Evolutionary conservation across 148 eudicot genomes (phyloP).

Genomic region (Cornus kousa): DNA sequence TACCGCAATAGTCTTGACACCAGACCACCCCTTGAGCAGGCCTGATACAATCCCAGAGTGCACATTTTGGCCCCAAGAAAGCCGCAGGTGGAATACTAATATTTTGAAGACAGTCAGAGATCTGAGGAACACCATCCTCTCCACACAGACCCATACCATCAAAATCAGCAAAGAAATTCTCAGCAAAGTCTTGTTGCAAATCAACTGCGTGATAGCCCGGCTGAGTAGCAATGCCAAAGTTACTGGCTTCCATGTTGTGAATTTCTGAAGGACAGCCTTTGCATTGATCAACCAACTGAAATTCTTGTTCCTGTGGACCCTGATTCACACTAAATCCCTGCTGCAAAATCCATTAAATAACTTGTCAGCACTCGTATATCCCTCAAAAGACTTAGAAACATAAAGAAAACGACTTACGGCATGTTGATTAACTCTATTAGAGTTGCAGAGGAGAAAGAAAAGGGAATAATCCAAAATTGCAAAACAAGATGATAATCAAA

Average conservation of each 20-base stretch:
- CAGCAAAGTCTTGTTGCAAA: slow-evolving; percentile 52
- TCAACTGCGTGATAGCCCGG: slow-evolving; percentile 59
- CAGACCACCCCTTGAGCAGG: slow-evolving; percentile 83
- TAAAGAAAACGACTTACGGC: neutral
- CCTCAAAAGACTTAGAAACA: neutral
- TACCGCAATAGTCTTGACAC: slow-evolving; percentile 86
- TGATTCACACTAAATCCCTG: slow-evolving; percentile 56
- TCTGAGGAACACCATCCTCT: slow-evolving; percentile 46
- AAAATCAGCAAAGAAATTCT: slow-evolving; percentile 49
- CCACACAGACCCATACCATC: slow-evolving; percentile 39
- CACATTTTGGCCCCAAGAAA: slow-evolving; percentile 92
- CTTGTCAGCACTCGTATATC: neutral
- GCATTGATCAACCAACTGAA: slow-evolving; percentile 47
- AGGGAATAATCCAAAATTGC: neutral
- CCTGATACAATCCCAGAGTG: slow-evolving; percentile 96
- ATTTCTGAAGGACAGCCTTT: slow-evolving; percentile 47
- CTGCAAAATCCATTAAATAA: slow-evolving; percentile 13
- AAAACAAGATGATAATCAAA: neutral
- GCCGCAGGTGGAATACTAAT: slow-evolving; percentile 88
- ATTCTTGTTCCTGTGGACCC: slow-evolving; percentile 48
- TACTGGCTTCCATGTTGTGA: slow-evolving; percentile 39
- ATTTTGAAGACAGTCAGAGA: slow-evolving; percentile 53
- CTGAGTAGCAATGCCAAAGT: slow-evolving; percentile 46
- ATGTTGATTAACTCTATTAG: neutral
- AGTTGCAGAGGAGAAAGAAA: neutral